phyloP scores from a whole-genome alignment of 345 rosid species.

The Excoecaria cochinchinensis region DNA sequence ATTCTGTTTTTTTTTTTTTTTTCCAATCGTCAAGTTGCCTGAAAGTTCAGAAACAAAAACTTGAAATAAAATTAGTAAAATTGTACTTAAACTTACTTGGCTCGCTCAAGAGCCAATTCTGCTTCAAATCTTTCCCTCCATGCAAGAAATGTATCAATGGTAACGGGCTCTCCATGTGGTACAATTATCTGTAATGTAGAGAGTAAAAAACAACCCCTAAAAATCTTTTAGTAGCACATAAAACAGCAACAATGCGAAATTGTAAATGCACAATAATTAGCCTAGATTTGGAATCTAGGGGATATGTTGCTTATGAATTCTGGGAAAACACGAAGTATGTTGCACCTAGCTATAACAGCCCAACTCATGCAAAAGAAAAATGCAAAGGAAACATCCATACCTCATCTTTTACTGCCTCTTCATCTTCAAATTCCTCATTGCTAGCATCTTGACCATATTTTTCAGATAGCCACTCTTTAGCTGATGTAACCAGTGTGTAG shows the following conservation, averaged over 20 bases:
- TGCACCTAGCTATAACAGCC: neutral
- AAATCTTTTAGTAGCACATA: neutral
- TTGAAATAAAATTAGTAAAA: neutral
- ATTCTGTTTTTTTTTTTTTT: neutral
- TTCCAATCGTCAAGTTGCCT: neutral
- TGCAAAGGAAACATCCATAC: conserved; percentile 42
- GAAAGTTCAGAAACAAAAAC: neutral
- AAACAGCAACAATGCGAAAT: neutral
- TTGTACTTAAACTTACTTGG: conserved; percentile 63
- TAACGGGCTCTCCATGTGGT: conserved; percentile 99
- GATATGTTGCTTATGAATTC: neutral
- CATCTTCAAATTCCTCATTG: conserved; percentile 42
- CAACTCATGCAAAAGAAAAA: neutral
- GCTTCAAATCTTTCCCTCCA: conserved; percentile 99
- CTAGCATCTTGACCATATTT: conserved; percentile 57
- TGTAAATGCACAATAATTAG: neutral
- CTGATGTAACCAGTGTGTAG: conserved; percentile 82
- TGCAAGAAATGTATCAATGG: conserved; percentile 81
- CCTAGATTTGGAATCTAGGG: neutral
- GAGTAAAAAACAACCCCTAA: conserved; percentile 8
- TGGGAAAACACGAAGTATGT: neutral
- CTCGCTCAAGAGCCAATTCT: conserved; percentile 93
- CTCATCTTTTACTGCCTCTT: conserved; percentile 75
- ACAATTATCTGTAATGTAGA: conserved; percentile 56
- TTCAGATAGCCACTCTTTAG: conserved; percentile 92